phyloP scores from a whole-genome alignment of 1,139 yeast genomes.

The Taphrina populina region DNA sequence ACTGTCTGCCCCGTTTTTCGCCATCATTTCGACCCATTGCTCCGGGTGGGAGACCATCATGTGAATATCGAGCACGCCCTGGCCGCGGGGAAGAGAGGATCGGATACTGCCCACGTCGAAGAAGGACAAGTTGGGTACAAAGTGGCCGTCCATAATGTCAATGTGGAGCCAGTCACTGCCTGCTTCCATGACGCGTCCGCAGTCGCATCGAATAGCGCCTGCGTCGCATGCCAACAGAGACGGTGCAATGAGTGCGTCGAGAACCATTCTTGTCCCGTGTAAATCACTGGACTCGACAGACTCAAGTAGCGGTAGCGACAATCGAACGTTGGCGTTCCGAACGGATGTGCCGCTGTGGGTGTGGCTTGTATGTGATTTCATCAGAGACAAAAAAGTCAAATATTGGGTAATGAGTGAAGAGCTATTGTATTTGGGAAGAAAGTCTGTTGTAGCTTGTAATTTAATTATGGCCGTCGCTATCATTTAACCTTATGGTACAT shows the following conservation, averaged over 20 bases:
- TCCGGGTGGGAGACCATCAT: constrained; percentile 91
- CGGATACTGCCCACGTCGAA: constrained; percentile 86
- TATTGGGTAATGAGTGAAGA: too few species aligned
- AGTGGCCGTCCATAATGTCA: constrained; percentile 98
- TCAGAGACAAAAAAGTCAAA: too few species aligned
- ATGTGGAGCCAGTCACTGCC: constrained; percentile 96
- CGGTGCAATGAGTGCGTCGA: constrained; percentile 79
- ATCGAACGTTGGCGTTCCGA: too few species aligned
- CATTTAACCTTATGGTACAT: too few species aligned
- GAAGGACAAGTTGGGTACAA: constrained; percentile 91
- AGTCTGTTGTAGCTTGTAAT: too few species aligned
- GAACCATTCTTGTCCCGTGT: constrained; percentile 43
- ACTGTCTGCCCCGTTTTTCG: constrained; percentile 92
- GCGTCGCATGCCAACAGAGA: constrained; percentile 76
- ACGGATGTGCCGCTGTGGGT: too few species aligned
- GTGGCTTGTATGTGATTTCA: too few species aligned
- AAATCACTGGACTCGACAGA: too few species aligned
- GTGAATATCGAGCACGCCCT: constrained; percentile 92
- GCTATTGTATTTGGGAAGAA: too few species aligned
- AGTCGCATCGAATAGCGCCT: constrained; percentile 70
- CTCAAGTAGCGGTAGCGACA: too few species aligned
- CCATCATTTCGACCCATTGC: constrained; percentile 91
- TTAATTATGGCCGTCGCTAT: too few species aligned
- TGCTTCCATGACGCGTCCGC: constrained; percentile 72
- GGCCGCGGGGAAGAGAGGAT: constrained; percentile 66